Evolutionary conservation across 2,329 filamentous ascomycete species (phyloP), one percentile per base, ranked within the genome.

Genomic region (Colletotrichum sp.): DNA sequence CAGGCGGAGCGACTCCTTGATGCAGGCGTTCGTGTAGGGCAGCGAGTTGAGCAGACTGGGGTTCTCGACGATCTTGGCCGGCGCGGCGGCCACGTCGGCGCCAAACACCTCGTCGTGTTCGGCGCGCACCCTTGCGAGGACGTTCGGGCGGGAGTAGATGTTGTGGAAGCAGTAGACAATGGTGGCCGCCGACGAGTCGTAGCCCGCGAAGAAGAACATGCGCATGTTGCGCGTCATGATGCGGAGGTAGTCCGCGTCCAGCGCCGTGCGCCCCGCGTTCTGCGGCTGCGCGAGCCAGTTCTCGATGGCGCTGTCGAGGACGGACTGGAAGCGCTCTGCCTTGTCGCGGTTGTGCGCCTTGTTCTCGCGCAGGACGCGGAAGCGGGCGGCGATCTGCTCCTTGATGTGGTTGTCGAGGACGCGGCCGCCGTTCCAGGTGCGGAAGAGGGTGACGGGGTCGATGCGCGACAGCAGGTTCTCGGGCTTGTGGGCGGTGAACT

Each of bases 31-130:
- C 5, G 89, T 90, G 80, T 90, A 92, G 1, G 86, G 84, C 19
- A 92, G 85, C 32, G 86, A 84, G 80, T 89, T 90, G 70, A 92
- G 84, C 16, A 88, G 83, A 36, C 86, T 81, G 6, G 89, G 85
- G 32, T 88, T 15, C 84, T 82, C 72, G 32, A 44, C 44, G 29
- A 77, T 64, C 32, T 39, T 30, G 32, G 67, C 62, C 4, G 75
- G 52, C 25, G 75, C 25, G 13, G 67, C 13, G 19, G n/a, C 19
- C 11, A 59, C 4, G 63, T 77, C 72, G 8, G 83, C 77, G 13
- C 88, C 87, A 63, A 91, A 89, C 15, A 92, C 85, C 2, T 83
- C 80, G 78, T 90, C 87, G 78, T 90, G 89, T 79, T 93, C 91
- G 29, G 80, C 80, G 16, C 82, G 81, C 30, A 85, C 69, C 15